These are phyloP conservation scores for Phylloporus rhodoxanthus DNA, from an alignment of 768 basidiomycete genomes.

Conservation along the genomic window DNA sequence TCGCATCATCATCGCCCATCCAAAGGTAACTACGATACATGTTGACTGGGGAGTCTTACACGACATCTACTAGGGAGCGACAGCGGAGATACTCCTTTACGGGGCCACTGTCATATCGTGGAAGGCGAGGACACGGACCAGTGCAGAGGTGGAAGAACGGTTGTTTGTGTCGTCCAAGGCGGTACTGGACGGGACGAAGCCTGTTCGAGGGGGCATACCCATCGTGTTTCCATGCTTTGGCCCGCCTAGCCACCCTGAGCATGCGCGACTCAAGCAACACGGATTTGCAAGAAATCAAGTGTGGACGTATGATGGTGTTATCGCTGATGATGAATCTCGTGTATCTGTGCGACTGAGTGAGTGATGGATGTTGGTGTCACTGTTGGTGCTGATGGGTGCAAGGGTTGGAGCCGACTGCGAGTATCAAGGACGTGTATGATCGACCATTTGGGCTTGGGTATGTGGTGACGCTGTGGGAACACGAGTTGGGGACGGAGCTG, in stretches of 20 bases:
- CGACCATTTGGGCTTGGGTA: constrained; percentile 70
- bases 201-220: constrained; percentile 54
- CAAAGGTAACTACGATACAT: constrained; percentile 41
- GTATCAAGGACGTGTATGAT: constrained; percentile 54
- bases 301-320: constrained; percentile 64
- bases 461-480: constrained; percentile 70
- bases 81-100: constrained; percentile 61
- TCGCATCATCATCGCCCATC: constrained; percentile 51
- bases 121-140: constrained; percentile 46
- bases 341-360: constrained; percentile 77
- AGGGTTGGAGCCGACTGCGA: constrained; percentile 62
- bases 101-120: constrained; percentile 88
- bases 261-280: constrained; percentile 71
- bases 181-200: constrained; percentile 71
- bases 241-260: constrained; percentile 68
- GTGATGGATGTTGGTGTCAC: constrained; percentile 19
- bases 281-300: constrained; percentile 79
- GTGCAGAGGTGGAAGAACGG: constrained; percentile 48
- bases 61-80: constrained; percentile 54
- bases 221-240: constrained; percentile 89
- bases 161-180: constrained; percentile 83
- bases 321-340: constrained; percentile 62
- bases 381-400: constrained; percentile 1
- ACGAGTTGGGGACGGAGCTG: constrained; percentile 72
- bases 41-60: no score